Percentiles rank a stretch among this genome's conserved stretches.
Evolutionary conservation across 2,329 filamentous ascomycete species (phyloP).

Genomic region (Aspergillus quadricinctus): DNA sequence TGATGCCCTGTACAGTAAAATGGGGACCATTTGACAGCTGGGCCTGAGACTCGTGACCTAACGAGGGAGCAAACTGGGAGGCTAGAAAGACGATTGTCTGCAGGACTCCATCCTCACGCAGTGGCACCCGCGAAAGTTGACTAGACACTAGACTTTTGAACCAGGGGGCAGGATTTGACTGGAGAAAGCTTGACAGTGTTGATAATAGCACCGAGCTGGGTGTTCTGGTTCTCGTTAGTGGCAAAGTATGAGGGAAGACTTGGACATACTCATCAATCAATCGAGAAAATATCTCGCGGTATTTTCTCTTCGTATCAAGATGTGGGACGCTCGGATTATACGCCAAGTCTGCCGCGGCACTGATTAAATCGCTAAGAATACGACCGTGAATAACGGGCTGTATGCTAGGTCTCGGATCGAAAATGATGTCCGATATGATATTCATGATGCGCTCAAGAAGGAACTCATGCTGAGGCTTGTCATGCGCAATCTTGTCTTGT

Average conservation of each 20-base stretch:
- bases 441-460: slow-evolving; percentile 30
- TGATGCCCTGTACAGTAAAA: slow-evolving; percentile 42
- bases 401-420: slow-evolving; percentile 32
- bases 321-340: slow-evolving; percentile 29
- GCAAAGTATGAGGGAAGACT: background rate
- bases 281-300: slow-evolving; percentile 22
- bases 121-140: slow-evolving; percentile 35
- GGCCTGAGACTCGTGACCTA: slow-evolving; percentile 31
- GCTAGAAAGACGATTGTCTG: slow-evolving; percentile 42
- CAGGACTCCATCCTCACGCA: slow-evolving; percentile 38
- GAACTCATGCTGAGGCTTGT: slow-evolving; percentile 22
- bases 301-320: slow-evolving; percentile 12
- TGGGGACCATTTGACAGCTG: slow-evolving; percentile 31
- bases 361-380: slow-evolving; percentile 40
- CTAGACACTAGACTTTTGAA: slow-evolving; percentile 36
- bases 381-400: slow-evolving; percentile 37
- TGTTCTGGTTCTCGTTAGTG: slow-evolving; percentile 27
- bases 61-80: slow-evolving; percentile 38
- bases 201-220: slow-evolving; percentile 33
- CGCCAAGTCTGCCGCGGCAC: slow-evolving; percentile 34
- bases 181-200: slow-evolving; percentile 35
- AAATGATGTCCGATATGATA: slow-evolving; percentile 26
- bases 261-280: slow-evolving; percentile 33
- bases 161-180: slow-evolving; percentile 33
- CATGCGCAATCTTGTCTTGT: slow-evolving; percentile 11